Evolutionary conservation across 306 rosid genomes (phyloP), one percentile per base, ranked within the genome.

Genomic region (Alnus glutinosa): DNA sequence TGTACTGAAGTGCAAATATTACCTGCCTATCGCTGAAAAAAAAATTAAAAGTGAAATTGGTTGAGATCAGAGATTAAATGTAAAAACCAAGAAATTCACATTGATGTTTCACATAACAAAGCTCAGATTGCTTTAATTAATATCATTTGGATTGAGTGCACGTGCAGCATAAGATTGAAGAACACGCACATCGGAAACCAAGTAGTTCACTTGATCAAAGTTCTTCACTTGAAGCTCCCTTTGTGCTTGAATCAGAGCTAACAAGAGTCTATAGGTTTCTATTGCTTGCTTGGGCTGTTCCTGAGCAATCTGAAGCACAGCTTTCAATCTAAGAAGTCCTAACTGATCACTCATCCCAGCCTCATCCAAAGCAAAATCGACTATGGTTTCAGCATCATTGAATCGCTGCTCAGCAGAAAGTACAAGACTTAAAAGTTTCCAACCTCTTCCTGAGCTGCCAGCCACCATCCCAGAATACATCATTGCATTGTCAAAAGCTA

Each of bases 281-380:
- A 93, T 87, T 62, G 99, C 98, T 83, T 90, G 91, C 85, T 91
- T 95, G 52, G 99, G 99, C 74, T 83, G 90, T 83, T 91, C 84
- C 85, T 82, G 91, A 71, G 97, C 67, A 83, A 95, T 87, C 89
- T 89, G 93, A 71, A 95, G 93, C 18, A 89, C 88, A 30, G 97
- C 97, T 84, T 93, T 93, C 85, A 93, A 77, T 83, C 97, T 86
- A 64, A 91, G 89, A 87, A 93, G 89, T 80, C 87, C 90, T 79
- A 93, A 87, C 66, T 93, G 99, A 80, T 89, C 99, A n/a, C 61
- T 64, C 69, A 80, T 85, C 36, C 81, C 89, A 5, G 82, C 81
- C 82, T 91, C 99, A 9, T 95, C 99, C 81, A 95, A 74, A 61
- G 96, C 94, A 87, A 90, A 93, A 83, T 93, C 93, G 51, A 91